Conservation (phyloP, 2,329 filamentous ascomycete genomes). For the Diaporthe humulicola region DNA sequence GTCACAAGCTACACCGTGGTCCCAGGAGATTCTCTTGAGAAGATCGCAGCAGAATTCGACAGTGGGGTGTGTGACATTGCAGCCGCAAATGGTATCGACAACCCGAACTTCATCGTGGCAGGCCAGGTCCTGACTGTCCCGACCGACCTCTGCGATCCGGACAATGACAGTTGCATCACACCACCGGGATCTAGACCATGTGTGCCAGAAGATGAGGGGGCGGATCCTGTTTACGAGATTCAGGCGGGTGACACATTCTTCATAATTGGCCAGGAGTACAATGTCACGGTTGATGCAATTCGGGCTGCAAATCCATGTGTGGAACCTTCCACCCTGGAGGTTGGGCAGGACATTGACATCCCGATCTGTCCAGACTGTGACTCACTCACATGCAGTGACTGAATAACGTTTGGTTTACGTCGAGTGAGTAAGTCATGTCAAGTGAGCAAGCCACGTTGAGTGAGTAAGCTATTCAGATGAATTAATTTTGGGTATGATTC, state of each 20-base stretch:
- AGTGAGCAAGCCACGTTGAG: not conserved
- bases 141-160: slow-evolving; percentile 28
- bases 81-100: not conserved
- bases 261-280: slow-evolving; percentile 4
- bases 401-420: not conserved
- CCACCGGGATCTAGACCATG: slow-evolving; percentile 24
- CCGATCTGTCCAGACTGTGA: slow-evolving; percentile 30
- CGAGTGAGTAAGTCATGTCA: not conserved
- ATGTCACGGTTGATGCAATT: slow-evolving; percentile 27
- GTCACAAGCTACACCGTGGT: slow-evolving; percentile 15
- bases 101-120: slow-evolving; percentile 14
- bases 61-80: slow-evolving; percentile 31
- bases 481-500: too few relatives aligned
- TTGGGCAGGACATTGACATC: slow-evolving; percentile 6
- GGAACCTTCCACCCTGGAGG: slow-evolving; percentile 15
- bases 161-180: slow-evolving; percentile 25
- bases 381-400: not conserved
- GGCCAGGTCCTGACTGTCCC: slow-evolving; percentile 24
- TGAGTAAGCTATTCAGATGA: too few relatives aligned
- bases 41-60: slow-evolving; percentile 22
- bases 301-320: slow-evolving; percentile 16
- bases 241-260: slow-evolving; percentile 30
- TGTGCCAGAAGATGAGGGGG: slow-evolving; percentile 4
- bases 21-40: slow-evolving; percentile 20
- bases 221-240: not conserved